Base-by-base conservation (phyloP, 1,139 yeast genomes). In the Komagataea norvegica region DNA sequence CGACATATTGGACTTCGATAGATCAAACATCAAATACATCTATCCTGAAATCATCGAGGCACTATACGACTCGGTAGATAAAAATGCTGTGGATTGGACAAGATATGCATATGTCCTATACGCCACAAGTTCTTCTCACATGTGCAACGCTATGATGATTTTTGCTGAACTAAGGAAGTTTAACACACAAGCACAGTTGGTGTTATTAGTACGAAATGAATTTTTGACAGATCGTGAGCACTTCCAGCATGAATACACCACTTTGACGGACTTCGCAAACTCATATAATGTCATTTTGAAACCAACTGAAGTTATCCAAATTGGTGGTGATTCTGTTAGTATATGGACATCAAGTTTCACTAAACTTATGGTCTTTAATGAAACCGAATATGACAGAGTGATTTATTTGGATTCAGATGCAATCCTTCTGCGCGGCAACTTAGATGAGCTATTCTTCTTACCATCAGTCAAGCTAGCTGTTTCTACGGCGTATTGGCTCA, bases 261-360 rank as follows among this genome's bases (percentile, higher is more conserved):
- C 37, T 9, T 27, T 48, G 20, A 42, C 38, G 0, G 25, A 36
- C 5, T 46, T 47, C 20, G 44, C 53, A 3, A 42, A 49, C 6
- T 52, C 52, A 29, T 55, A 61, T 7, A 40, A 55, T 8, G 49
- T 64, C 31, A 56, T 51, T 30, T 24, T 54, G 23, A 50, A 46
- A 28, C 43, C 50, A 10, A 46, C 49, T 3, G 36, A 37, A 14
- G 47, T 61, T 2, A 55, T 58, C 4, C 47, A 41, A 32, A 54
- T 54, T 10, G 48, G 44, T 10, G 60, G 57, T 35, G 47, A 43
- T 23, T 59, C 56, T 31, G 43, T 41, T 3, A 45, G 61, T 5
- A 54, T 63, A 28, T 77, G 83, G 83, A 50, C 61, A 3, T 62
- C 68, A 8, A 72, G 79, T 33, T 70, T 73, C 45, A 76, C 82